Percentiles rank a stretch among this genome's conserved stretches.
Evolutionary conservation across 2,329 filamentous ascomycete species (phyloP).

Genomic region (Hymenotorrendiella dingleyae): DNA sequence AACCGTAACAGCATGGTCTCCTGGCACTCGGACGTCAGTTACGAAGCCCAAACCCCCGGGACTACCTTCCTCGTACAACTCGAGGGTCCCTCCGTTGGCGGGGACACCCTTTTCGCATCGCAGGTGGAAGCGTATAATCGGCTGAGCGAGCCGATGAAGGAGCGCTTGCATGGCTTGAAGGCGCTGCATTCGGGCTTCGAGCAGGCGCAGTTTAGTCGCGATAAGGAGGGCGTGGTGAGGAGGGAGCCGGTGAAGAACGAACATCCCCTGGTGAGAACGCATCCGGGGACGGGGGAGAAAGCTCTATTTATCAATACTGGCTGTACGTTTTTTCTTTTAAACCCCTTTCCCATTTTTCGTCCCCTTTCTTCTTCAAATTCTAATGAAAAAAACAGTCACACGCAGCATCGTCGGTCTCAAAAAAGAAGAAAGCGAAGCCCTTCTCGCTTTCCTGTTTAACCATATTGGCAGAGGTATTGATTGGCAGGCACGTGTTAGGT

Average conservation of each 20-base stretch:
- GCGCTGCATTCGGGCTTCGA: slow-evolving; percentile 76
- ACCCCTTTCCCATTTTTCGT: slow-evolving; percentile 2
- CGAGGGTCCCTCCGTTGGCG: slow-evolving; percentile 77
- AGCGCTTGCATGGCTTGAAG: slow-evolving; percentile 70
- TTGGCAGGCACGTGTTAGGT: slow-evolving; percentile 66
- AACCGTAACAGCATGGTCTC: slow-evolving; percentile 70
- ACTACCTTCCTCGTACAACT: slow-evolving; percentile 83
- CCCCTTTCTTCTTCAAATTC: not conserved
- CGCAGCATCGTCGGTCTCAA: slow-evolving; percentile 74
- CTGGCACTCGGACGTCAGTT: slow-evolving; percentile 84
- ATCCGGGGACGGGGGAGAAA: slow-evolving; percentile 75
- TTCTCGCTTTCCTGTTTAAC: slow-evolving; percentile 66
- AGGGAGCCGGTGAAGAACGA: slow-evolving; percentile 66
- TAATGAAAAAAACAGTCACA: slow-evolving; percentile 48
- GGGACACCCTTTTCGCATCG: slow-evolving; percentile 77
- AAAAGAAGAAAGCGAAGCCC: slow-evolving; percentile 72
- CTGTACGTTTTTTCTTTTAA: slow-evolving; percentile 55
- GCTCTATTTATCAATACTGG: slow-evolving; percentile 74
- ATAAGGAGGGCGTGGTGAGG: slow-evolving; percentile 64
- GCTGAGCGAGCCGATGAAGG: slow-evolving; percentile 63
- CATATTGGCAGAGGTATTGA: slow-evolving; percentile 65
- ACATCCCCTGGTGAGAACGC: slow-evolving; percentile 73
- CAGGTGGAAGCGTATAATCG: slow-evolving; percentile 72
- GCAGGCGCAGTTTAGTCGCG: slow-evolving; percentile 62
- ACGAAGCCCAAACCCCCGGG: slow-evolving; percentile 78